Base-by-base conservation (phyloP, 371 early-diverging fungal species). In the Syncephalastrum monosporum region DNA sequence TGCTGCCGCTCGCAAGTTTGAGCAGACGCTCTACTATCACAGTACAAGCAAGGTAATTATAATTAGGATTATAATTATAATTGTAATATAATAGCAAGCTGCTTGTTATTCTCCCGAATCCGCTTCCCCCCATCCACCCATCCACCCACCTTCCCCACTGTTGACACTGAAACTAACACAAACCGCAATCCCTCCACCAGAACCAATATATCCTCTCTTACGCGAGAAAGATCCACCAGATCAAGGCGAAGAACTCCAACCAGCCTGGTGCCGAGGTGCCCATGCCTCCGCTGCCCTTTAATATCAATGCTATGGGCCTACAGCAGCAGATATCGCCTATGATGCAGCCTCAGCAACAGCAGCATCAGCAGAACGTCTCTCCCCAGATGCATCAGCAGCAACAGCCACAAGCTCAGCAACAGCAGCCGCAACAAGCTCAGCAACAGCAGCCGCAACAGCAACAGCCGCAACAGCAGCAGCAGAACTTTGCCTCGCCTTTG, bases 261-360 rank as follows among this genome's bases (percentile, higher is more conserved):
- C 48, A 45, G 50, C 61, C 59, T 24, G 65, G 56, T 38, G 58
- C 74, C 57, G 49, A 21, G 47, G 43, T 42, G 16, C 56, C n/a
- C 68, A 62, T 53, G 74, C 70, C 47, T 61, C 72, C 68, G 55
- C 49, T 72, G 42, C 67, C 61, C 23, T 51, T 65, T 12, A 68
- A 60, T 57, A 25, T 64, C 19, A 61, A 59, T 19, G 56, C 59
- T n/a, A 47, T 68, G 47, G 59, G 56, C 10, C 61, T 62, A 17
- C 73, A 68, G 41, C 80, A 72, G 47, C 72, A 72, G 59, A 66
- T 68, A 57, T 68, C 71, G 1, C 67, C 46, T 53, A 81, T 53
- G 86, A 84, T 41, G 46, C 67, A 71, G 15, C 82, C 82, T 3
- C 74, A 84, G 19, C 79, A 64, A 7, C 64, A 67, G 21, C 75